Base-by-base conservation (phyloP, 2,329 filamentous ascomycete genomes). In the Calonectria hawksworthii region DNA sequence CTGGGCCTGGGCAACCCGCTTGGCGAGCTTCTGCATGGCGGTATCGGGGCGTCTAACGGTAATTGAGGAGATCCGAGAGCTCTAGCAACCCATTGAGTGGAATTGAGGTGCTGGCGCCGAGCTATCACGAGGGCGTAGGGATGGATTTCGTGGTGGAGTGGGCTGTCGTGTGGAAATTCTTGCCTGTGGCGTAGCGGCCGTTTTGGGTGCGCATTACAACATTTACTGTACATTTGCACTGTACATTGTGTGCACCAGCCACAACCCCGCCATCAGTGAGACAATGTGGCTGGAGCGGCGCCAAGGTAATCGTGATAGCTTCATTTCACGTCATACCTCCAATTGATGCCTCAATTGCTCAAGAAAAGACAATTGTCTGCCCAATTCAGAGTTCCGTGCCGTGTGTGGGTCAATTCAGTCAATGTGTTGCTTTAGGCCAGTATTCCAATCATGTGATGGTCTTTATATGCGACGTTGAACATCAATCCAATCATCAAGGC, bases 21-120 rank as follows among this genome's bases (percentile, higher is more conserved):
- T 91, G 76, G 93, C 87, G 76, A 95, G 88, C 85, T 93, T 94
- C 86, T 95, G 92, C 94, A 95, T 95, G 76, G 77, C 66, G 47
- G 54, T 18, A 26, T 41, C 59, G 59, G 74, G 74, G 73, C 73
- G 68, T 61, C 67, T 50, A 65, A 32, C 16, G 67, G 34, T 69
- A 36, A 69, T 78, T 56, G 72, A 75, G 36, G 64, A 50, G 9
- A 44, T 76, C 74, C 68, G 75, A 66, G 74, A 68, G 70, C 70
- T 81, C 76, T 79, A 81, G 72, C 68, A 75, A 74, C 74, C 79
- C 80, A 82, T 82, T 80, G 80, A 75, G 71, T 41, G 74, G 68
- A 68, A 70, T 75, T 66, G 77, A 78, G 73, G 72, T 80, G 74
- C 74, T 72, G 75, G 67, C 76, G 77, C 71, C 77, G 74, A 72